Conservation (phyloP, 31 red algal genomes). For the Bonnemaisonia californica region DNA sequence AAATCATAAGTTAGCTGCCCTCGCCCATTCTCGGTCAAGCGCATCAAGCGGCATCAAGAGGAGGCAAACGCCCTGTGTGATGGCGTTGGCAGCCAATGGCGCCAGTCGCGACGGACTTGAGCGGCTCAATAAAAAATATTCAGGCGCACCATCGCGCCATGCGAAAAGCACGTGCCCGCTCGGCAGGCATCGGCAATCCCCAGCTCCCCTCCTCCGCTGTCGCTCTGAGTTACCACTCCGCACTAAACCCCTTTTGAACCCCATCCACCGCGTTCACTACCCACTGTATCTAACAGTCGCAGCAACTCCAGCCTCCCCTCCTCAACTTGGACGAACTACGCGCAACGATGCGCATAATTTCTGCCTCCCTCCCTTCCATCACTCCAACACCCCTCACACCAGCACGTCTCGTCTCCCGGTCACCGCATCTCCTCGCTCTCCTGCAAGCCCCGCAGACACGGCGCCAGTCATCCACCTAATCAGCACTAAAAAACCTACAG, state of each 20-base stretch:
- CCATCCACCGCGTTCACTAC: too few species aligned
- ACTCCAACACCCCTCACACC: not conserved
- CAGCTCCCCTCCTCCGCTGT: too few species aligned
- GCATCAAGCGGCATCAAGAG: conserved; percentile 34
- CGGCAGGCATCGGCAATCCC: too few species aligned
- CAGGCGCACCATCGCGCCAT: not conserved
- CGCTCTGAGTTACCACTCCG: too few species aligned
- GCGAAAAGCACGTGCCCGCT: not conserved
- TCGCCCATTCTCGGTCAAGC: too few species aligned
- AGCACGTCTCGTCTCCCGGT: not conserved
- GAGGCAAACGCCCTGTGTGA: conserved; percentile 36
- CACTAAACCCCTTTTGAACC: too few species aligned
- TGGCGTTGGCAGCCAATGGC: conserved; percentile 5
- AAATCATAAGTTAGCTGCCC: too few species aligned
- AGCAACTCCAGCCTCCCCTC: too few species aligned
- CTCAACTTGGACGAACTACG: not conserved
- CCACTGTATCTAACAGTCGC: too few species aligned
- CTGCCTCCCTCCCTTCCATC: not conserved
- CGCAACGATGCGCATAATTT: not conserved
- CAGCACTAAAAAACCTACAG: not conserved
- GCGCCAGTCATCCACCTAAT: not conserved
- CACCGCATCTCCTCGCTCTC: not conserved
- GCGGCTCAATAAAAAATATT: not conserved
- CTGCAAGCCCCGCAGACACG: not conserved
- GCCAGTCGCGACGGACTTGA: not conserved